Percentiles rank a stretch among this genome's conserved stretches.
These are phyloP conservation scores for Talaromyces sp. DNA, from an alignment of 2,329 filamentous ascomycete genomes.

Conservation along the genomic window DNA sequence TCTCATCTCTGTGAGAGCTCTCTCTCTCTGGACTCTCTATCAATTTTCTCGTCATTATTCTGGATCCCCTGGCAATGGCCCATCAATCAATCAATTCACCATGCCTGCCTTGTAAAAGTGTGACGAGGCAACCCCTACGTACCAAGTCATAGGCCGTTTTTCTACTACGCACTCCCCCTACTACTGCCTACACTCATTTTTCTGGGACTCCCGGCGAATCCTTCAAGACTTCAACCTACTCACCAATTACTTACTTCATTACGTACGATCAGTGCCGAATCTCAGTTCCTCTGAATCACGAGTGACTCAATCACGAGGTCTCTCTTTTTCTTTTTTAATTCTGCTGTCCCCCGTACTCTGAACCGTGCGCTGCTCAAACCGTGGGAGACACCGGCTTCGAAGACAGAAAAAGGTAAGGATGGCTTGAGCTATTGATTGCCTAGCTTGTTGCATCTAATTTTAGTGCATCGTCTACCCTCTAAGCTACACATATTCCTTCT, in stretches of 20 bases:
- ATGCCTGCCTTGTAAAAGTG: not conserved
- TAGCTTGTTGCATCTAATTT: constrained; percentile 4
- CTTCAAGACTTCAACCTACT: not conserved
- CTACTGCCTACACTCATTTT: not conserved
- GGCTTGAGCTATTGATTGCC: not conserved
- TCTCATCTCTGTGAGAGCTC: not conserved
- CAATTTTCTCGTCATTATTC: not conserved
- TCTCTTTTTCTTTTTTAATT: not conserved
- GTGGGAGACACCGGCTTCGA: not conserved
- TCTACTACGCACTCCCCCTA: not conserved
- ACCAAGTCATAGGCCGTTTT: not conserved
- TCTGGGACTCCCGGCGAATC: not conserved
- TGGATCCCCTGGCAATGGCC: not conserved
- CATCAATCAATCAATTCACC: not conserved
- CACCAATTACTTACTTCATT: not conserved
- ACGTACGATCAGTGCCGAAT: not conserved
- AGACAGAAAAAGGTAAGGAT: not conserved
- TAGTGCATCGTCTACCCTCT: not conserved
- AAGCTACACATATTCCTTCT: not conserved
- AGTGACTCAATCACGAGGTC: not conserved
- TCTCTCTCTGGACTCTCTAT: not conserved
- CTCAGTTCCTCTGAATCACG: not conserved
- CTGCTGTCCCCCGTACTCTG: not conserved
- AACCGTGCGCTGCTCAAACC: not conserved
- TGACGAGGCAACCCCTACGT: not conserved